Evolutionary conservation across 2,329 filamentous ascomycete species (phyloP).

Genomic region (Colletotrichum chlorophyti): DNA sequence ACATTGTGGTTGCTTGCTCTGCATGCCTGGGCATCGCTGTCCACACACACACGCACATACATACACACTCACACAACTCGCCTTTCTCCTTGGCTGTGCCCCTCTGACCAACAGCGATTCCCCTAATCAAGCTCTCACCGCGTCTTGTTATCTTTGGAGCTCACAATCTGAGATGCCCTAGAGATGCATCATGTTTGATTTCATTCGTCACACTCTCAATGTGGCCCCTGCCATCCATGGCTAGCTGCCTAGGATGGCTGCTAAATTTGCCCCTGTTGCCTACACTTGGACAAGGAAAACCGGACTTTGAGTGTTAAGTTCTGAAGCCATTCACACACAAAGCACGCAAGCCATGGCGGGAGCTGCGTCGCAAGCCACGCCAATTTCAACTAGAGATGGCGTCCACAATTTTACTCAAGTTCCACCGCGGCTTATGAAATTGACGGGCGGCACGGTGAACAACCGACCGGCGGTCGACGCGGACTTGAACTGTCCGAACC

Average conservation of each 20-base stretch:
- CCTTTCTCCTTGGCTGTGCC: too few species aligned
- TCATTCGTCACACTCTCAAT: slow-evolving; percentile 6
- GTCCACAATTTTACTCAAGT: not conserved
- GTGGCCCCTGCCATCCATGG: slow-evolving; percentile 17
- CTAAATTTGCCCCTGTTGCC: slow-evolving; percentile 6
- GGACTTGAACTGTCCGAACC: not conserved
- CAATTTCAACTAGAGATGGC: not conserved
- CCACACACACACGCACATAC: too few species aligned
- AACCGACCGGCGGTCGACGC: not conserved
- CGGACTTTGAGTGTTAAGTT: not conserved
- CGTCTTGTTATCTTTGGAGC: slow-evolving; percentile 19
- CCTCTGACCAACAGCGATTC: not conserved
- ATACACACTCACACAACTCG: too few species aligned
- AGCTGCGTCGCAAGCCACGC: slow-evolving; percentile 28
- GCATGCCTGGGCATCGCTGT: not conserved
- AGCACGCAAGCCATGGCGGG: slow-evolving; percentile 21
- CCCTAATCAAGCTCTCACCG: slow-evolving; percentile 7
- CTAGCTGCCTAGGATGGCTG: not conserved
- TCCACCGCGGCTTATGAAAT: not conserved
- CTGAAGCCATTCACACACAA: slow-evolving; percentile 21
- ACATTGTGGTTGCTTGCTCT: not conserved
- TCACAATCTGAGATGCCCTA: slow-evolving; percentile 18
- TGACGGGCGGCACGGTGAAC: not conserved
- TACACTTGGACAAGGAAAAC: slow-evolving; percentile 14
- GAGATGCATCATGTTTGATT: not conserved